Conservation (phyloP, 2,329 filamentous ascomycete species). For the Colletotrichum sp. region DNA sequence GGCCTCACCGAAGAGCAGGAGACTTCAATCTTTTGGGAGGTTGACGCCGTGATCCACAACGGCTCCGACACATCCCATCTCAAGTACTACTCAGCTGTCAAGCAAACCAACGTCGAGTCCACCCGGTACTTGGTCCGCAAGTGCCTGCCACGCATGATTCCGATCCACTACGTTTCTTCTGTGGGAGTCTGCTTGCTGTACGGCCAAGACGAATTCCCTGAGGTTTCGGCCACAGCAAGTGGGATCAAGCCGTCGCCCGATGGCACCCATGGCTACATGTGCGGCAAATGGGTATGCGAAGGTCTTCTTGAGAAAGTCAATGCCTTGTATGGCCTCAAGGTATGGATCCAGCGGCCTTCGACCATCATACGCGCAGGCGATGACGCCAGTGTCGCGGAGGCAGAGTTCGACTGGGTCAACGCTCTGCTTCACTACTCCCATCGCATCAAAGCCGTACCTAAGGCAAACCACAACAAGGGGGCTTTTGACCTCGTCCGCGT, state of each 20-base stretch:
- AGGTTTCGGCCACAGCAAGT: constrained; percentile 9
- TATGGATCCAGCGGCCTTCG: background rate
- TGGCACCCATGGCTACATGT: background rate
- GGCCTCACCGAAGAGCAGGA: constrained; percentile 36
- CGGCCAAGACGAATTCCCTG: background rate
- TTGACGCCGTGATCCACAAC: constrained; percentile 56
- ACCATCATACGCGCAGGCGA: background rate
- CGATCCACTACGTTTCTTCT: constrained; percentile 43
- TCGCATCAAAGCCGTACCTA: background rate
- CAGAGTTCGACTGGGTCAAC: background rate
- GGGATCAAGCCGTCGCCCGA: background rate
- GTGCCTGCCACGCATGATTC: constrained; percentile 26
- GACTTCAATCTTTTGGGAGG: constrained; percentile 8
- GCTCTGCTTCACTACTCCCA: background rate
- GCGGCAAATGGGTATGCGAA: background rate
- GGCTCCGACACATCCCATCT: constrained; percentile 25
- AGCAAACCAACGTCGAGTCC: constrained; percentile 32
- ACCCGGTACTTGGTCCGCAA: constrained; percentile 31
- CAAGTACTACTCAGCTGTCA: constrained; percentile 34
- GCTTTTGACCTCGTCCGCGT: background rate
- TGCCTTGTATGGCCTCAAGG: background rate
- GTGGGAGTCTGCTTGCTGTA: constrained; percentile 23
- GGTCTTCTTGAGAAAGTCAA: background rate
- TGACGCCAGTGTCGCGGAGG: background rate
- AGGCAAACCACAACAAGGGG: background rate